Evolutionary conservation across 2,329 filamentous ascomycete species (phyloP), one percentile per base, ranked within the genome.

Genomic region (Aureobasidium leucospermi): DNA sequence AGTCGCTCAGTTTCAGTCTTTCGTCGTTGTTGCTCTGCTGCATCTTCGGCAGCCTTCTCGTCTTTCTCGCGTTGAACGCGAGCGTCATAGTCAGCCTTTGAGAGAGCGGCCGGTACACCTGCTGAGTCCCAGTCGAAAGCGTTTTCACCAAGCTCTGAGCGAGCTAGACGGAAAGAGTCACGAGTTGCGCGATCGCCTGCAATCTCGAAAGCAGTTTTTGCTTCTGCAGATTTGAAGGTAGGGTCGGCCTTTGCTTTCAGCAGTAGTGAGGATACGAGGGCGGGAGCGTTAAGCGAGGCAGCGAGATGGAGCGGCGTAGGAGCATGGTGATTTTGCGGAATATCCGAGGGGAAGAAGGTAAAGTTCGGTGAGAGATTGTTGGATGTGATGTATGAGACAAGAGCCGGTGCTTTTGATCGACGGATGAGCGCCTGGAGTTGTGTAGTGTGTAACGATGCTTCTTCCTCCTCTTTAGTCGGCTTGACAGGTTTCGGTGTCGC

Each of bases 131-230:
- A 99, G 64, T 89, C 76, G 84, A 87, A 96, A 16, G 78, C 81
- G 0, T 71, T 70, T 69, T 96, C 90, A 15, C 91, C 92, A 1
- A 96, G 78, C 68, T 95, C 88, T 34, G 84, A 81, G 6, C 94
- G 87, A 4, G 91, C 90, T 2, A 96, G 84, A 1, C 94, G 88
- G 75, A 99, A 99, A 0, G 92, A 89, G 69, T 97, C 92, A 1
- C 93, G 85, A 0, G 92, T 96, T 2, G 86, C 75, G 4, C 91
- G 84, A 70, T 97, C 91, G 43, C 93, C 90, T 0, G 90, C 85
- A 1, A 99, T 81, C 59, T 96, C 90, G 70, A 96, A 97, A 0
- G 94, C 75, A 0, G 89, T 88, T 71, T 88, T 91, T n/a, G 87
- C 88, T 63, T 96, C 90, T 3, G 72, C 77, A 68, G 88, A 96